These are phyloP conservation scores for Mycena polygramma DNA, from an alignment of 768 basidiomycete genomes.

Conservation along the genomic window DNA sequence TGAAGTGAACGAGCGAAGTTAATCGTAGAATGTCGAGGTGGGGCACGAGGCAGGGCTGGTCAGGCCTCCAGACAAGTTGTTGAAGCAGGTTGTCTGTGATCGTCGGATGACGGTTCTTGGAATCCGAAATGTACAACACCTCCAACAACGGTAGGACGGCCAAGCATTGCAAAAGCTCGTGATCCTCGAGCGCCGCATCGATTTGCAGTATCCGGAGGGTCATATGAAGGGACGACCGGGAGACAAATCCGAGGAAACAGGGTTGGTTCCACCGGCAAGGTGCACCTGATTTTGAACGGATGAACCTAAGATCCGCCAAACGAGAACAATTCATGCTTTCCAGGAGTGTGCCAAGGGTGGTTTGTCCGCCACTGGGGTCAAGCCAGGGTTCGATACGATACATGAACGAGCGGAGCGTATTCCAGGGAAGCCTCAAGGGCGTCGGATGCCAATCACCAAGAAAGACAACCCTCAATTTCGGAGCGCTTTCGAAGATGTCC, in stretches of 20 bases:
- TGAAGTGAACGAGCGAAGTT: too few species aligned
- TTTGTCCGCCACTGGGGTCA: too few species aligned
- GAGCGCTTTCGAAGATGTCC: slow-evolving; percentile 6
- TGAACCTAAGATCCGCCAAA: too few species aligned
- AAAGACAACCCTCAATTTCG: not conserved
- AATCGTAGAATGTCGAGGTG: too few species aligned
- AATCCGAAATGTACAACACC: not conserved
- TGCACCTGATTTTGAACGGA: too few species aligned
- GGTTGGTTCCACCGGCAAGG: not conserved
- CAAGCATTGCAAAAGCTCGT: slow-evolving; percentile 11
- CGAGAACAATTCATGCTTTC: too few species aligned
- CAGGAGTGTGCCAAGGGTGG: too few species aligned
- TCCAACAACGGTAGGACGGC: not conserved
- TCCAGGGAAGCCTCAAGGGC: too few species aligned
- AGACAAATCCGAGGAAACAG: not conserved
- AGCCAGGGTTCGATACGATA: too few species aligned
- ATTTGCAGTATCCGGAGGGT: not conserved
- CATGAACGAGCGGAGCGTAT: too few species aligned
- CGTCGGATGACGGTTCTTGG: not conserved
- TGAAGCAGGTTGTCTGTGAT: slow-evolving; percentile 12
- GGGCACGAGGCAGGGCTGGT: too few species aligned
- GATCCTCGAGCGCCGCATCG: not conserved
- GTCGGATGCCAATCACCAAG: too few species aligned
- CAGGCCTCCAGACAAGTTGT: not conserved
- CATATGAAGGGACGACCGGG: not conserved